Percentiles rank a stretch among this genome's conserved stretches.
These are phyloP conservation scores for Dujonia santamariae DNA, from an alignment of 1,139 yeast species.

Conservation along the genomic window DNA sequence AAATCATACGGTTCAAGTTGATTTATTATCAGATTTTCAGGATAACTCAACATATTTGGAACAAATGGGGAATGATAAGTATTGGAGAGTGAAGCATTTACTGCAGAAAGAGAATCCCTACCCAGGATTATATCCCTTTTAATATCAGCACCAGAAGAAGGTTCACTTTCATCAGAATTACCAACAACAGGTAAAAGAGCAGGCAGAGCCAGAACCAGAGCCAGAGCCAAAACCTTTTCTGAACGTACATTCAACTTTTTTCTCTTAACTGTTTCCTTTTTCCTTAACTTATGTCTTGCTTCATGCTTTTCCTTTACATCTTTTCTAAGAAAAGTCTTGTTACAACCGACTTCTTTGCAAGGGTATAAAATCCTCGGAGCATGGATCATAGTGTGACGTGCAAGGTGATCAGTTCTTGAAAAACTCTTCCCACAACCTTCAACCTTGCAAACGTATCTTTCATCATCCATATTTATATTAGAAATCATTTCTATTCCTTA, in stretches of 20 bases:
- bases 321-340: slow-evolving; percentile 35
- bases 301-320: slow-evolving; percentile 39
- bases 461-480: too few relatives aligned
- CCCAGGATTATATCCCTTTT: neutral
- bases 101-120: too few relatives aligned
- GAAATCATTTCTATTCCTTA: too few relatives aligned
- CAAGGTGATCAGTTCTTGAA: slow-evolving; percentile 39
- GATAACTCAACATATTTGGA: neutral
- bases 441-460: slow-evolving; percentile 15
- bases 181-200: neutral
- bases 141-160: neutral
- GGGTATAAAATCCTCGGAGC: slow-evolving; percentile 33
- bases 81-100: too few relatives aligned
- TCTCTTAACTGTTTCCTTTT: neutral
- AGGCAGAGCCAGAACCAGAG: too few relatives aligned
- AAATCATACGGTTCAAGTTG: slow-evolving; percentile 14
- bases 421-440: slow-evolving; percentile 36
- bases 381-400: slow-evolving; percentile 41
- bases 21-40: neutral
- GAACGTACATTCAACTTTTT: slow-evolving; percentile 3
- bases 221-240: too few relatives aligned
- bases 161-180: neutral
- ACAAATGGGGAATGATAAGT: too few relatives aligned
- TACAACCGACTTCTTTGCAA: slow-evolving; percentile 28
- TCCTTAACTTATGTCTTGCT: slow-evolving; percentile 24